These are phyloP conservation scores for Arthrobotrys musiformis DNA, from an alignment of 2,329 filamentous ascomycete species.

Conservation along the genomic window DNA sequence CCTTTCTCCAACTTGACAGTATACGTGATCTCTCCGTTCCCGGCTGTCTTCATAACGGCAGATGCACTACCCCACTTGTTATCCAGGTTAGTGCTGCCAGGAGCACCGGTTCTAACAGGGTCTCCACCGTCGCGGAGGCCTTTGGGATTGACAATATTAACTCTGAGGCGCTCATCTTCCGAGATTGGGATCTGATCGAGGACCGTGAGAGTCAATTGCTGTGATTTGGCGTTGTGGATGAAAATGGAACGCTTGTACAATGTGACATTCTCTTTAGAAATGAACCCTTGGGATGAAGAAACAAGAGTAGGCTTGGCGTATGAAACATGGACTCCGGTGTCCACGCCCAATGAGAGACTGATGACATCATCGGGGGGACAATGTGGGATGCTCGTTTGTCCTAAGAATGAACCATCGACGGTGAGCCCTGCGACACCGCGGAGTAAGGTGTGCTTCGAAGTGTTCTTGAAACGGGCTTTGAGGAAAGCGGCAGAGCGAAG, in stretches of 20 bases:
- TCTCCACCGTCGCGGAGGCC: constrained; percentile 65
- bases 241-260: constrained; percentile 56
- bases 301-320: constrained; percentile 70
- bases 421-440: constrained; percentile 70
- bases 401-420: constrained; percentile 73
- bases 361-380: constrained; percentile 70
- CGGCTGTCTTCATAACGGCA: constrained; percentile 69
- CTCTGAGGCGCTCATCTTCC: constrained; percentile 70
- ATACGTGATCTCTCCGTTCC: constrained; percentile 67
- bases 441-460: constrained; percentile 69
- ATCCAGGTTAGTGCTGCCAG: constrained; percentile 54
- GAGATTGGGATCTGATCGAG: constrained; percentile 73
- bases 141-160: constrained; percentile 67
- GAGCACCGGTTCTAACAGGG: constrained; percentile 62
- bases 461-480: constrained; percentile 70
- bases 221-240: constrained; percentile 57
- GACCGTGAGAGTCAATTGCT: constrained; percentile 66
- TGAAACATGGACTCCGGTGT: constrained; percentile 68
- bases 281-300: constrained; percentile 55
- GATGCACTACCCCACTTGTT: constrained; percentile 68
- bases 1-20: constrained; percentile 69
- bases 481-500: constrained; percentile 71
- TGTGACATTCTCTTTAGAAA: constrained; percentile 57
- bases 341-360: constrained; percentile 70
- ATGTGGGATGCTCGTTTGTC: constrained; percentile 68